Evolutionary conservation across 2,329 filamentous ascomycete species (phyloP), one percentile per base, ranked within the genome.

Genomic region (Cephalotrichum gorgonifer): DNA sequence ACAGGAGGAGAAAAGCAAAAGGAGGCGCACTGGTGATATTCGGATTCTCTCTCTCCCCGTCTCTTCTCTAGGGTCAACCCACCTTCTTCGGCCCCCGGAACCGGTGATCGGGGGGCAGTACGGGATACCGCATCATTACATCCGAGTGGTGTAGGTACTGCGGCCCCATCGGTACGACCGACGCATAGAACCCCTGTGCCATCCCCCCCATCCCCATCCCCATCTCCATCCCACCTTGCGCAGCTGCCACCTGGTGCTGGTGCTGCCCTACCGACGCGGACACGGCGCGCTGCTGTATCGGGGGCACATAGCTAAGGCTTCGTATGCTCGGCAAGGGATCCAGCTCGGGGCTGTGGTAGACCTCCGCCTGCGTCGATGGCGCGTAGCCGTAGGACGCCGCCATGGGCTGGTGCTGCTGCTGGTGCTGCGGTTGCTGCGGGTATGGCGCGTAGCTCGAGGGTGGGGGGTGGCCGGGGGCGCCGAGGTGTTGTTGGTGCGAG

Each of bases 271-370:
- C n/a, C n/a, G n/a, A n/a, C n/a, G n/a, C n/a, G n/a, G n/a, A n/a
- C n/a, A n/a, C n/a, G n/a, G n/a, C n/a, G n/a, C n/a, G 60, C 41
- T 63, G 60, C 25, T 63, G 60, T 50, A 67, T 62, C 20, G 62
- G 62, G 31, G 62, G 63, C 30, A 62, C 61, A 14, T 43, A 27
- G 35, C 20, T 39, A 26, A 43, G 54, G 54, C 56, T 64, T 57
- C 30, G 43, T 15, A 28, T 45, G 43, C 15, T 25, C 23, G 31
- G 26, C 43, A 33, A 28, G 15, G 26, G 8, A 27, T 39, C 35
- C 35, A 27, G 31, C 27, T 25, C 41, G 39, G 15, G 30, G 27
- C 26, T 44, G 43, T 15, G 35, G 28, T 33, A 28, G 43, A 25
- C 43, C 42, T 11, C 30, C 30, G 30, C 30, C 30, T 33, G 30